Evolutionary conservation across 129 eudicot genomes (phyloP), one percentile per base, ranked within the genome.

Genomic region (Artemisia annua): DNA sequence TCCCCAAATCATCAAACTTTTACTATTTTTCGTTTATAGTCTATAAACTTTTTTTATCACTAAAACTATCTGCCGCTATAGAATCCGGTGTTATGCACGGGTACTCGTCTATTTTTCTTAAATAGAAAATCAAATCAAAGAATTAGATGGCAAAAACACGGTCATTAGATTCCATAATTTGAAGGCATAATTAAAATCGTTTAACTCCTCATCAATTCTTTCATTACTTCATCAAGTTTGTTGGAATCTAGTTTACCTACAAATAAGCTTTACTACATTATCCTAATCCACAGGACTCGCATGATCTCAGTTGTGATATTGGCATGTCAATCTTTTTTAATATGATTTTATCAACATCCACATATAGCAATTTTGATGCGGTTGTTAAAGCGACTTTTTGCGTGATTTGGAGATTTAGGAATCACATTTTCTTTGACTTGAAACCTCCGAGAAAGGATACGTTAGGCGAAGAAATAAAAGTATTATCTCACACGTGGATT

Each of bases 161-260:
- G 14, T 60, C 46, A 24, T 60, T 60, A 24, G 62, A 56, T 56
- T 56, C 62, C 62, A 56, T 56, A 22, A 56, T 56, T 8, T 19
- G 30, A 26, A 12, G 44, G 3, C 18, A 60, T 20, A 22, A 58
- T 13, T 58, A 32, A 58, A 58, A 22, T 58, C 24, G 64, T 11
- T 22, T 7, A 32, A 22, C 64, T 7, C 64, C 39, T 26, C 7
- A 24, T 24, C 26, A n/a, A 50, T 50, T 50, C 16, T 14, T 28
- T 60, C 35, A 26, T 60, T 26, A 17, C 44, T 24, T 60, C 18
- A 26, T 60, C 35, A 60, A 60, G 35, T 60, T 26, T 26, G 18
- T 7, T 58, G 3, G 13, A 11, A 13, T 26, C 8, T 60, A 60
- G 9, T 24, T 16, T 26, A 3, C 66, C 66, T 26, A 26, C 66